Evolutionary conservation across 768 basidiomycete species (phyloP).

Genomic region (Gloeopeniophorella convolvens): DNA sequence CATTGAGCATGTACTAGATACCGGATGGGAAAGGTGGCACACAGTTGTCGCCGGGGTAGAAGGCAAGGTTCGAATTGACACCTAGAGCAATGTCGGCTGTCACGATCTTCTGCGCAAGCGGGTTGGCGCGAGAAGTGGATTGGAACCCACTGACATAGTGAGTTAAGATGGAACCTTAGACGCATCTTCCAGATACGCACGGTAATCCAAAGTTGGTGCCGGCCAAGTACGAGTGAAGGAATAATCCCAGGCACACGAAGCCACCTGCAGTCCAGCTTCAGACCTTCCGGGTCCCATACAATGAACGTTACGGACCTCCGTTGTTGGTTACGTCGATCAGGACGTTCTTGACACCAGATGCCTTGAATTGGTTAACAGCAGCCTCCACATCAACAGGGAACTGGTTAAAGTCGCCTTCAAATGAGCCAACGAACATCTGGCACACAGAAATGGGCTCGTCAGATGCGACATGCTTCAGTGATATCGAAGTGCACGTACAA

Average conservation of each 20-base stretch:
- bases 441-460: not conserved
- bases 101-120: slow-evolving; percentile 54
- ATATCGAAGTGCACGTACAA: slow-evolving; percentile 33
- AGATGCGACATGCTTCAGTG: not conserved
- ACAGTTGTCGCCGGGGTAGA: slow-evolving; percentile 52
- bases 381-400: slow-evolving; percentile 48
- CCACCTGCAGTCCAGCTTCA: slow-evolving; percentile 33
- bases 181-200: slow-evolving; percentile 30
- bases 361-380: slow-evolving; percentile 40
- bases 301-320: slow-evolving; percentile 37
- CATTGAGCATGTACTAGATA: not conserved
- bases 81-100: slow-evolving; percentile 43
- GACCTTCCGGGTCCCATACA: not conserved
- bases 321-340: slow-evolving; percentile 59
- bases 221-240: slow-evolving; percentile 51
- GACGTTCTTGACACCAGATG: slow-evolving; percentile 42
- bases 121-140: slow-evolving; percentile 46
- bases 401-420: slow-evolving; percentile 40
- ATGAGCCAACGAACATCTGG: slow-evolving; percentile 58
- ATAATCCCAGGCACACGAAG: slow-evolving; percentile 54
- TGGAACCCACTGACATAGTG: slow-evolving; percentile 43
- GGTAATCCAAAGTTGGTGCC: slow-evolving; percentile 44
- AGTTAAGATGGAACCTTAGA: not conserved
- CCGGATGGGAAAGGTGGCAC: slow-evolving; percentile 14
- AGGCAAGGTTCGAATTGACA: slow-evolving; percentile 31